phyloP scores from a whole-genome alignment of 805 yeast species.

The Phaffomyces antillensis region DNA sequence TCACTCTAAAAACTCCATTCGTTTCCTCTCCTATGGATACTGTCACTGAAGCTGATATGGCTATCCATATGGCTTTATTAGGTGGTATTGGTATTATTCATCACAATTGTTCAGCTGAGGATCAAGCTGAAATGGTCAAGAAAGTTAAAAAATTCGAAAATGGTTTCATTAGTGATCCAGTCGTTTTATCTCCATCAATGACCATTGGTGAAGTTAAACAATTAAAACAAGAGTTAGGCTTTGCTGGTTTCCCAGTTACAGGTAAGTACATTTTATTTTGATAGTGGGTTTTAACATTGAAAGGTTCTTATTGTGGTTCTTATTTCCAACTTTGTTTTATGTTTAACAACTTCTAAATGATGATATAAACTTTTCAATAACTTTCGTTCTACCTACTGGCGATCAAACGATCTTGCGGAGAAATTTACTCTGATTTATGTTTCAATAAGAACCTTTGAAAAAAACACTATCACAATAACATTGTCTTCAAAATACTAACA shows the following conservation, averaged over 20 bases:
- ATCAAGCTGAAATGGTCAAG: conserved; percentile 97
- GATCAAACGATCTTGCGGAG: conserved; percentile 98
- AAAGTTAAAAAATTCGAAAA: conserved; percentile 96
- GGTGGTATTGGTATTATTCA: conserved; percentile 99
- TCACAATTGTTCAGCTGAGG: conserved; percentile 94
- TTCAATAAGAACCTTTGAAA: neutral
- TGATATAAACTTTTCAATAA: conserved; percentile 50
- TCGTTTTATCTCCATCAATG: conserved; percentile 67
- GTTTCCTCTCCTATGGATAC: conserved; percentile 99
- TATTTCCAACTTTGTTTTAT: neutral
- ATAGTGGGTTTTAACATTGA: neutral
- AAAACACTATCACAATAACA: neutral
- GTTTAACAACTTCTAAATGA: conserved; percentile 29
- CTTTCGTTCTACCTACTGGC: conserved; percentile 99
- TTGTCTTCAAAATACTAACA: conserved; percentile 11
- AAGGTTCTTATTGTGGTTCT: neutral
- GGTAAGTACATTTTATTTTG: conserved; percentile 58
- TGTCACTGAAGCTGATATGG: conserved; percentile 96
- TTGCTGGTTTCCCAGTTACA: conserved; percentile 98
- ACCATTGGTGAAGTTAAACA: conserved; percentile 77
- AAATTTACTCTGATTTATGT: conserved; percentile 35
- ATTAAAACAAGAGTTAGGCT: conserved; percentile 70
- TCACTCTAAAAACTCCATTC: conserved; percentile 87
- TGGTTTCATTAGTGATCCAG: conserved; percentile 93
- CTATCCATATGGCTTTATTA: conserved; percentile 94